These are phyloP conservation scores for Aspergillus carbonarius DNA, from an alignment of 2,329 filamentous ascomycete species.

Conservation along the genomic window DNA sequence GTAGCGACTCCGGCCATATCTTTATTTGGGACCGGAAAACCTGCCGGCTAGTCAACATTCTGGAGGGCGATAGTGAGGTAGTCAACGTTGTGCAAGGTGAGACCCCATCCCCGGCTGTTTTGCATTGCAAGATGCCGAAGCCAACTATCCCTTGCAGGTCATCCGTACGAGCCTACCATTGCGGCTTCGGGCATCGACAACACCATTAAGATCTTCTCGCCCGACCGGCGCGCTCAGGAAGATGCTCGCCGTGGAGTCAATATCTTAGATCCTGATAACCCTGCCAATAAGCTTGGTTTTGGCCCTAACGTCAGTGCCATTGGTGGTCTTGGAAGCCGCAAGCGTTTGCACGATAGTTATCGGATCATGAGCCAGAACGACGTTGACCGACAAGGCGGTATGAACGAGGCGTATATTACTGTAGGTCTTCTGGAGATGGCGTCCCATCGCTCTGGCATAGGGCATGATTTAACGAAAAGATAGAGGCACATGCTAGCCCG, in stretches of 20 bases:
- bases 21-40: conserved; percentile 70
- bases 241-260: conserved; percentile 59
- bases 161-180: conserved; percentile 66
- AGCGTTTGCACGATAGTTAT: conserved; percentile 60
- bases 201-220: conserved; percentile 67
- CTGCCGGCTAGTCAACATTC: conserved; percentile 60
- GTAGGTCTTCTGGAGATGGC: conserved; percentile 34
- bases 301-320: conserved; percentile 26
- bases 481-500: conserved; percentile 50
- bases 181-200: conserved; percentile 67
- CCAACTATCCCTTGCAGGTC: conserved; percentile 43
- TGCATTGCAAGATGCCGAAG: not conserved
- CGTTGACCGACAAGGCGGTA: conserved; percentile 57
- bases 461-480: conserved; percentile 17
- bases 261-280: conserved; percentile 51
- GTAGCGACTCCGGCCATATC: conserved; percentile 64
- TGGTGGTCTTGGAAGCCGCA: conserved; percentile 56
- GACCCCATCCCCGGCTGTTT: conserved; percentile 4
- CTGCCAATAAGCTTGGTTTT: conserved; percentile 36
- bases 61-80: conserved; percentile 67
- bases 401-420: conserved; percentile 58
- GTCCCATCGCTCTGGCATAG: not conserved
- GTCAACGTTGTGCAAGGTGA: conserved; percentile 66
- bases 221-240: conserved; percentile 58
- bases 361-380: conserved; percentile 64